Percentiles rank a stretch among this genome's conserved stretches.
Conservation (phyloP, 306 rosid genomes). For the Rosa chinensis region DNA sequence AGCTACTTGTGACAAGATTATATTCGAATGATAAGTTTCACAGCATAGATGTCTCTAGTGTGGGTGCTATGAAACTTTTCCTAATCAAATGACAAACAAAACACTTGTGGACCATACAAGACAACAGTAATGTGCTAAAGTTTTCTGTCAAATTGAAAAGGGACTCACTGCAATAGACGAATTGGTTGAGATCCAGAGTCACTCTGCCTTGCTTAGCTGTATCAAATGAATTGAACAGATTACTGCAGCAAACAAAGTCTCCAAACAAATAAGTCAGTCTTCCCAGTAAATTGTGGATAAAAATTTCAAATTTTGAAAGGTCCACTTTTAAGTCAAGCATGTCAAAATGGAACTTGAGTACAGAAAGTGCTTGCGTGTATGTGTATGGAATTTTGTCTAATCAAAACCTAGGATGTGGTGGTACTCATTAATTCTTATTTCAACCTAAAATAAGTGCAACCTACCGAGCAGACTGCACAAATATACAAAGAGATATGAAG, state of each 20-base stretch:
- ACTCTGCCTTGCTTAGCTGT: conserved; percentile 88
- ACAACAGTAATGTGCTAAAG: background rate
- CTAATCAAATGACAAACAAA: background rate
- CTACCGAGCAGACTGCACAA: conserved; percentile 82
- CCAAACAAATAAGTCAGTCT: conserved; percentile 10
- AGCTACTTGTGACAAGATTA: background rate
- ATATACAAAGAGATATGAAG: conserved; percentile 83
- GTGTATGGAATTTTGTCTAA: background rate
- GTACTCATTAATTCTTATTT: background rate
- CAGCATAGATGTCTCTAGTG: background rate
- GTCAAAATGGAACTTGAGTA: background rate
- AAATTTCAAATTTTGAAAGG: background rate
- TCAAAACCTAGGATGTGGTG: background rate
- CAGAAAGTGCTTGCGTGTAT: background rate
- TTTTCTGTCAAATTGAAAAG: background rate
- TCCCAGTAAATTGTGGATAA: background rate
- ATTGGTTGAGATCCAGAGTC: conserved; percentile 88
- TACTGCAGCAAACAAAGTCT: conserved; percentile 53
- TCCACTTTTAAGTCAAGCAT: background rate
- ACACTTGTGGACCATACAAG: background rate
- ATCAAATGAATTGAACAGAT: conserved; percentile 83
- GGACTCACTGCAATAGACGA: conserved; percentile 86
- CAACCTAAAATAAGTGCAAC: conserved; percentile 10
- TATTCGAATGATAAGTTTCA: background rate
- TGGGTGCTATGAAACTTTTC: background rate